These are phyloP conservation scores for Hanseniaspora uvarum DNA, from an alignment of 1,139 yeast genomes.

Conservation along the genomic window DNA sequence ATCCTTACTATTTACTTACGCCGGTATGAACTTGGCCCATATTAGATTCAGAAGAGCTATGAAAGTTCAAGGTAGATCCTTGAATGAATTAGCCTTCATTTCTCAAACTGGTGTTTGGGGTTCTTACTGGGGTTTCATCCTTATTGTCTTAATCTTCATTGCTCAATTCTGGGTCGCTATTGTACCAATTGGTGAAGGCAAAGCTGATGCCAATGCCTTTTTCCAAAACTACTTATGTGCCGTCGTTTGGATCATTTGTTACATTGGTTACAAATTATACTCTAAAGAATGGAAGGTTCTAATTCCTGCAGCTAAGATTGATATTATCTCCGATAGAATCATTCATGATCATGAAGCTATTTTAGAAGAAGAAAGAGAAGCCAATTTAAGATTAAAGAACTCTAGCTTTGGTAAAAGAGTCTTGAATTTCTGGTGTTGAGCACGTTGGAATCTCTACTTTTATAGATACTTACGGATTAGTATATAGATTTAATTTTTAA, in stretches of 20 bases:
- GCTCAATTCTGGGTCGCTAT: conserved; percentile 70
- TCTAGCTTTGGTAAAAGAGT: conserved; percentile 46
- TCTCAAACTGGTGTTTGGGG: conserved; percentile 64
- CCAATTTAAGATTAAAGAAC: conserved; percentile 27
- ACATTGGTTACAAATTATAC: conserved; percentile 45
- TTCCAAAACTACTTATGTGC: conserved; percentile 51
- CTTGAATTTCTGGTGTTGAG: conserved; percentile 46
- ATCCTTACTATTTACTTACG: conserved; percentile 77
- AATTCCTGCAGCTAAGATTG: conserved; percentile 44
- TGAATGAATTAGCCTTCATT: conserved; percentile 55
- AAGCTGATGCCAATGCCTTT: conserved; percentile 40
- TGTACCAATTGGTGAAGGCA: conserved; percentile 45
- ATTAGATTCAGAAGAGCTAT: conserved; percentile 70
- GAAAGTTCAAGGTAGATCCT: conserved; percentile 49
- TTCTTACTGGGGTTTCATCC: conserved; percentile 52
- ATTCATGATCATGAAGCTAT: conserved; percentile 57
- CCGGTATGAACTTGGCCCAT: conserved; percentile 63
- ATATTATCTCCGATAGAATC: conserved; percentile 59
- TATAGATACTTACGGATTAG: conserved; percentile 3
- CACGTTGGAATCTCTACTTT: too few relatives aligned
- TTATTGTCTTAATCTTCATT: conserved; percentile 52
- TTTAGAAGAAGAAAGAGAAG: conserved; percentile 50
- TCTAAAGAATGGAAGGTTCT: conserved; percentile 42
- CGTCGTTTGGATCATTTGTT: conserved; percentile 47
- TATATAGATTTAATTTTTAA: not conserved